Conservation (phyloP, 257 asterid species). For the Leptodermis oblonga region DNA sequence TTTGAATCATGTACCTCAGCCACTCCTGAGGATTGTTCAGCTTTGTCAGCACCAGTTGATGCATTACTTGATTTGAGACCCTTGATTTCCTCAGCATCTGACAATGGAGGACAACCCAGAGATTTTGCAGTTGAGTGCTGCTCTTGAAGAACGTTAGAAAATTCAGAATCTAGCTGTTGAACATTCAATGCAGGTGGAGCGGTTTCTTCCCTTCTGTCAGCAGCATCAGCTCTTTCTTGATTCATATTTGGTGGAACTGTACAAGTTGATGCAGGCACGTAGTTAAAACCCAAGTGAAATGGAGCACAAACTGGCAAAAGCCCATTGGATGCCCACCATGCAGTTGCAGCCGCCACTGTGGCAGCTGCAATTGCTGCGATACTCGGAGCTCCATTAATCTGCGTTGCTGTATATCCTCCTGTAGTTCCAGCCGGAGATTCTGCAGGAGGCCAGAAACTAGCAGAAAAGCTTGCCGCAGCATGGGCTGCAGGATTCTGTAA, state of each 20-base stretch:
- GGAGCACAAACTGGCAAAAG: constrained; percentile 85
- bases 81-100: constrained; percentile 63
- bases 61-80: constrained; percentile 40
- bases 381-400: constrained; percentile 50
- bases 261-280: constrained; percentile 48
- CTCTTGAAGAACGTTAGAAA: constrained; percentile 52
- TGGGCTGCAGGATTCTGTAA: constrained; percentile 88
- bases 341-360: constrained; percentile 93
- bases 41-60: constrained; percentile 29
- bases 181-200: constrained; percentile 35
- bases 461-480: constrained; percentile 89
- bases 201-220: constrained; percentile 40
- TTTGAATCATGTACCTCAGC: constrained; percentile 40
- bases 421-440: constrained; percentile 31
- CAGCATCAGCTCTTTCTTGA: constrained; percentile 34
- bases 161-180: constrained; percentile 46
- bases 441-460: constrained; percentile 66
- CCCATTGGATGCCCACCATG: constrained; percentile 99
- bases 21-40: constrained; percentile 32
- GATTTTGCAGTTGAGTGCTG: constrained; percentile 42
- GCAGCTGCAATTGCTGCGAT: constrained; percentile 86
- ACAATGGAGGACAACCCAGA: constrained; percentile 42
- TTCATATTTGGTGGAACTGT: constrained; percentile 38
- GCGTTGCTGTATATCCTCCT: constrained; percentile 39
- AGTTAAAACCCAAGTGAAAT: constrained; percentile 54